Percentiles rank a stretch among this genome's conserved stretches.
phyloP scores from a whole-genome alignment of 768 basidiomycete species.

The Nevesoporus exiguus region DNA sequence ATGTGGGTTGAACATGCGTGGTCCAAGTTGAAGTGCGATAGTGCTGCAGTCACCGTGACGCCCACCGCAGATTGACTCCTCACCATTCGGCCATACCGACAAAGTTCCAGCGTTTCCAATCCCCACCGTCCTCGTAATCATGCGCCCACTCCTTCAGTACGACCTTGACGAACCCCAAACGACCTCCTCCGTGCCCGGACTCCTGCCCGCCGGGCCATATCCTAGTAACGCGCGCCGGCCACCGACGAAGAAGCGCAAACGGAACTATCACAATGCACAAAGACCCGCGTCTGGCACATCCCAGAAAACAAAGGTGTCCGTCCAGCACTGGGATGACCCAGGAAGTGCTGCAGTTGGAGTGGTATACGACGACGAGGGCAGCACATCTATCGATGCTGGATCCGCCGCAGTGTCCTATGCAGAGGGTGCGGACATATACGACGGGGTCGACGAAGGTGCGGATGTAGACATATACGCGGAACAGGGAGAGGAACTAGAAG shows the following conservation, averaged over 20 bases:
- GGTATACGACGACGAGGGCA: conserved; percentile 32
- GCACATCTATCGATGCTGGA: not conserved
- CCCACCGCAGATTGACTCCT: too few relatives aligned
- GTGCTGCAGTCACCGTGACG: too few relatives aligned
- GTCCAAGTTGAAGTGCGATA: too few relatives aligned
- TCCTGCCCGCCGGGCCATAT: not conserved
- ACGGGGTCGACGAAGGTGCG: conserved; percentile 19
- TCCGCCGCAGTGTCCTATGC: not conserved
- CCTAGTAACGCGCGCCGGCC: conserved; percentile 20
- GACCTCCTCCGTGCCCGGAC: not conserved
- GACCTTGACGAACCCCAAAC: conserved; percentile 21
- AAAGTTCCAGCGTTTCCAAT: too few relatives aligned
- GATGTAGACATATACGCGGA: conserved; percentile 22
- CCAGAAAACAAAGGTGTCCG: conserved; percentile 8
- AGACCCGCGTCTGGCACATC: not conserved
- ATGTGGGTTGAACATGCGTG: too few relatives aligned
- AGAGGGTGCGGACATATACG: conserved; percentile 16
- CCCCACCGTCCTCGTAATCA: not conserved
- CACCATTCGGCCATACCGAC: too few relatives aligned
- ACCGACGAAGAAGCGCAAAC: conserved; percentile 53
- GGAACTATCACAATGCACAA: conserved; percentile 19
- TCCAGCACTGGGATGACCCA: conserved; percentile 47
- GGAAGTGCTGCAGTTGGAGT: conserved; percentile 23
- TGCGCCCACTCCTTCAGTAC: conserved; percentile 30
- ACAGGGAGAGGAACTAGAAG: conserved; percentile 40